Base-by-base conservation (phyloP, 495 filamentous ascomycete genomes). In the Aspergillus carlsbadensis region DNA sequence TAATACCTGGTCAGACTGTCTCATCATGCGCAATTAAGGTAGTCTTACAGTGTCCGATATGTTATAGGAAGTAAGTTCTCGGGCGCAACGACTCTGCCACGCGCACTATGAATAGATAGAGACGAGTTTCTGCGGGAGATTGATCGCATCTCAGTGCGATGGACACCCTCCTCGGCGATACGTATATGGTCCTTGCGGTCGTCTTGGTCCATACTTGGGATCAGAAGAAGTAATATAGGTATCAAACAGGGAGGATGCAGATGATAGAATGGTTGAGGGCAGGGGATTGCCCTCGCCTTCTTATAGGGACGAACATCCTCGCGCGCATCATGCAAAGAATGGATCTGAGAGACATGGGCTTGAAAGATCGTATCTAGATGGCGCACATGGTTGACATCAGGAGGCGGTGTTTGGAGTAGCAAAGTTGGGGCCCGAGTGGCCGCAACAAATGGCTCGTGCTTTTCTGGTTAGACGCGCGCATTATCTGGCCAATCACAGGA, bases 31-130 rank as follows among this genome's bases (percentile, higher is more conserved):
- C 24, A 21, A 34, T 45, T 15, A 50, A 22, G 7, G 4, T 0
- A 53, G 26, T 29, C 50, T 17, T 17, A 53, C 50, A 53, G 36
- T 11, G 50, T 42, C 14, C 37, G 20, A 35, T 53, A 53, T 0
- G 50, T 43, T 29, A 53, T 53, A 34, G 50, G 50, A 11, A 53
- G 24, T 24, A 53, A n/a, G 18, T 42, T 53, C n/a, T 43, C 50
- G 21, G 39, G 50, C 10, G 37, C 37, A 7, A 41, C 50, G 1
- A 53, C 50, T 43, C 50, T 26, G 4, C 37, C 50, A 43, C 37
- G 50, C 10, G n/a, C 50, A 10, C 50, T 53, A 26, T 34, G 50
- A 18, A 53, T 43, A 15, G 50, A 53, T 14, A 53, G 20, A 8
- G 37, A 42, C 11, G 37, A 53, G 37, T 33, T 17, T 7, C 37